phyloP scores from a whole-genome alignment of 1,139 yeast genomes.

The Insectozyma bohioensis region DNA sequence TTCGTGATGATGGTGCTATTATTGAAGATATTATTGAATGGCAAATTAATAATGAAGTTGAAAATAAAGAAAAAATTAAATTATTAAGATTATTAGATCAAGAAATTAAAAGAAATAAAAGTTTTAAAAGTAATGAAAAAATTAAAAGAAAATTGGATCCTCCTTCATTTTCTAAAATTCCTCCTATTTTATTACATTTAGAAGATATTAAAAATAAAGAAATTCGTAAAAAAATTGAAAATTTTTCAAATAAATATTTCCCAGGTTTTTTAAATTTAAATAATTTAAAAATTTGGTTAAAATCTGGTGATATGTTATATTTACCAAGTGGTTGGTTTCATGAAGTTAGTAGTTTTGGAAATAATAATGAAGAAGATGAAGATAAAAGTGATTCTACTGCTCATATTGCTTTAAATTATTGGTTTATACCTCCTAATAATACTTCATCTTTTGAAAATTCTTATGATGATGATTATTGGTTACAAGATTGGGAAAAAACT shows the following conservation, averaged over 20 bases:
- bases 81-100: constrained; percentile 17
- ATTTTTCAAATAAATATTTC: constrained; percentile 32
- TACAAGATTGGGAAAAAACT: constrained; percentile 38
- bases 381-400: constrained; percentile 27
- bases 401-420: constrained; percentile 68
- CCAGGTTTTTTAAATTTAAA: constrained; percentile 48
- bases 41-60: constrained; percentile 16
- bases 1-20: constrained; percentile 65
- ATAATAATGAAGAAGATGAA: constrained; percentile 12
- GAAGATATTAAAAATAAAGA: constrained; percentile 43
- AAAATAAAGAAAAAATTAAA: constrained; percentile 11
- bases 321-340: constrained; percentile 83
- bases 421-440: constrained; percentile 73
- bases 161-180: constrained; percentile 64
- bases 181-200: constrained; percentile 60
- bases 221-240: constrained; percentile 24
- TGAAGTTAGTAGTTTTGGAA: constrained; percentile 70
- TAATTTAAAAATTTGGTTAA: constrained; percentile 44
- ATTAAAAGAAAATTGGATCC: constrained; percentile 44
- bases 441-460: constrained; percentile 26
- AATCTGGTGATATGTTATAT: constrained; percentile 65
- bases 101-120: constrained; percentile 16
- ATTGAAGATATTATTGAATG: constrained; percentile 44
- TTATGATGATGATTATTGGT: constrained; percentile 54
- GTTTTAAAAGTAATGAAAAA: constrained; percentile 13